Percentiles rank a stretch among this genome's conserved stretches.
These are phyloP conservation scores for Tetradesmus lagerheimii DNA, from an alignment of 139 green algal species.

Conservation along the genomic window DNA sequence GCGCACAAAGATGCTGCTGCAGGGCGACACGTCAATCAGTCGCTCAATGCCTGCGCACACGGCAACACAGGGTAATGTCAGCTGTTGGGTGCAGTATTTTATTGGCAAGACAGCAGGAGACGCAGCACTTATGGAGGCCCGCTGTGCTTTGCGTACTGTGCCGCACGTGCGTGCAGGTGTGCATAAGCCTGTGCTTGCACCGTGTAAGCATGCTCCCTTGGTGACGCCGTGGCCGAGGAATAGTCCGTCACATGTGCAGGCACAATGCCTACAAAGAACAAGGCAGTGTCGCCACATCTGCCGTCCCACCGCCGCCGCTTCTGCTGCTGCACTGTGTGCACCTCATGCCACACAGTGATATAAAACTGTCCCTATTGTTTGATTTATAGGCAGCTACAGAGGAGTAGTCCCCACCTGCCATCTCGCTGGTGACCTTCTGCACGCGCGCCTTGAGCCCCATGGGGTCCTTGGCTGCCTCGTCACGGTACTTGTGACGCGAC, in stretches of 20 bases:
- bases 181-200: conserved; percentile 14
- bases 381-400: no score
- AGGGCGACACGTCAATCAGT: conserved; percentile 69
- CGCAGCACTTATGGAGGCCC: neutral
- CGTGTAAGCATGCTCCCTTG: no score
- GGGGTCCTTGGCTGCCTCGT: conserved; percentile 36
- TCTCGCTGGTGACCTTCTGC: conserved; percentile 46
- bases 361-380: no score
- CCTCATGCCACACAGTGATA: no score
- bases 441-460: conserved; percentile 28
- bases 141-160: neutral
- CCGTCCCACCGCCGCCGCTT: no score
- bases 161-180: neutral
- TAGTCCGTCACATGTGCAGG: no score
- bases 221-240: no score
- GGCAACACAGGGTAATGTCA: no score
- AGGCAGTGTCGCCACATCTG: no score
- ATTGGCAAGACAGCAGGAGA: neutral
- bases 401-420: conserved; percentile 29
- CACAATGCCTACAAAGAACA: no score
- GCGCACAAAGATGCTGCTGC: conserved; percentile 73
- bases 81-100: no score
- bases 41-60: conserved; percentile 65
- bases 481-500: conserved; percentile 49
- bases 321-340: no score